Evolutionary conservation across 805 yeast genomes (phyloP), one percentile per base, ranked within the genome.

Genomic region (Ogataea salicorniae): DNA sequence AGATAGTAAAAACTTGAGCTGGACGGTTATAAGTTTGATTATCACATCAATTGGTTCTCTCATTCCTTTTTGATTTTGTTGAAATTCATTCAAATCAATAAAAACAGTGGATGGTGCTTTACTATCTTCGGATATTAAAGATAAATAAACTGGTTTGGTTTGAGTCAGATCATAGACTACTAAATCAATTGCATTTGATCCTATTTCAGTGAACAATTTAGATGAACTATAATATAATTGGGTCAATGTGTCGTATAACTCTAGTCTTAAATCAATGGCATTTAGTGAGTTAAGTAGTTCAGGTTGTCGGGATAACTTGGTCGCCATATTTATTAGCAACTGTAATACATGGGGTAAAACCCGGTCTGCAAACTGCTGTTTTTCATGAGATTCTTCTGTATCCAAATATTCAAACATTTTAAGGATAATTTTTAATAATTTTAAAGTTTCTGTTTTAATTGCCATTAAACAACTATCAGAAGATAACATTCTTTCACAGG

Each of bases 321-420:
- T 35, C 6, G 58, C 46, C 5, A 62, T n/a, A 1, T 43, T 41
- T 4, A 50, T 46, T 5, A 63, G 44, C 5, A 71, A 42, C 18
- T 61, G 61, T n/a, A 57, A 46, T 0, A 66, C 47, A 16, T 55
- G 50, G 3, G 67, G 65, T 11, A 67, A 45, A 5, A 56, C 54
- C 13, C 54, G 50, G n/a, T 61, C 48, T 3, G 74, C 74, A 37
- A 71, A 64, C 5, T 54, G 52, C 34, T 63, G 63, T 48, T 83
- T 70, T 2, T 58, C 57, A 1, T 62, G 60, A 51, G 65, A 66
- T 11, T 63, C 69, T 29, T 69, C 63, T 0, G 77, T 73, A 46
- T 75, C 81, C 0, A 80, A 75, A 49, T 75, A 71, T 48, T 75
- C 74, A 45, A 85, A 69, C 44, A 79, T 82, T 18, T 68, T 63